phyloP scores from a whole-genome alignment of 352 stramenopile species.

The Pythium apleroticum region DNA sequence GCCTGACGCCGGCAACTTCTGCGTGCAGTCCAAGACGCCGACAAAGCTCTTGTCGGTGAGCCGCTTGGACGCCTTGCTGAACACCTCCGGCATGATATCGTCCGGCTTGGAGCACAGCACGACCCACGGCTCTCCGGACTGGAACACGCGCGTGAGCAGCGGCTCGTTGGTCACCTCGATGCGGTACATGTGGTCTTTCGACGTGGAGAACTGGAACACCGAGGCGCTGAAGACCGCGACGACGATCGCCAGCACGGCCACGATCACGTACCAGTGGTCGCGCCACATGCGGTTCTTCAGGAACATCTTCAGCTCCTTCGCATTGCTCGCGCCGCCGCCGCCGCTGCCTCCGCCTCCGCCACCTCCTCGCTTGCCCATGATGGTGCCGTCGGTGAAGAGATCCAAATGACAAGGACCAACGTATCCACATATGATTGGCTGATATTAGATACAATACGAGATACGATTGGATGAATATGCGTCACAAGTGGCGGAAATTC shows the following conservation, averaged over 20 bases:
- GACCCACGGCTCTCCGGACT: slow-evolving; percentile 78
- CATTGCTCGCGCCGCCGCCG: slow-evolving; percentile 47
- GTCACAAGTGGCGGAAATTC: background rate
- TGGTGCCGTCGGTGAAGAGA: slow-evolving; percentile 1
- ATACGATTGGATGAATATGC: slow-evolving; percentile 11
- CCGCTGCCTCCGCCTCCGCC: slow-evolving; percentile 24
- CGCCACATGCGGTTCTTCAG: slow-evolving; percentile 81
- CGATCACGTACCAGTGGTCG: slow-evolving; percentile 67
- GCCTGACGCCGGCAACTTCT: slow-evolving; percentile 51
- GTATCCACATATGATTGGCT: slow-evolving; percentile 23
- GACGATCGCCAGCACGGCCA: slow-evolving; percentile 46
- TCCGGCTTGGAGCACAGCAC: slow-evolving; percentile 73
- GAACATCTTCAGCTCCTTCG: slow-evolving; percentile 80
- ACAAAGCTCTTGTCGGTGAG: slow-evolving; percentile 57
- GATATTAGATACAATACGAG: background rate
- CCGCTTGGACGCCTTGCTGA: slow-evolving; percentile 58
- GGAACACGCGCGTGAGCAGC: slow-evolving; percentile 72
- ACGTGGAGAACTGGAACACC: slow-evolving; percentile 67
- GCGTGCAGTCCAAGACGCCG: slow-evolving; percentile 75
- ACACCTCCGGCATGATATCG: slow-evolving; percentile 69
- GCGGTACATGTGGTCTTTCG: slow-evolving; percentile 61
- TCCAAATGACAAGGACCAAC: slow-evolving; percentile 15
- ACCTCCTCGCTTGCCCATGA: slow-evolving; percentile 37
- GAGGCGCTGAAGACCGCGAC: slow-evolving; percentile 58
- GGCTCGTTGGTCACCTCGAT: slow-evolving; percentile 55